phyloP scores from a whole-genome alignment of 345 rosid species.

The Conringia planisiliqua region DNA sequence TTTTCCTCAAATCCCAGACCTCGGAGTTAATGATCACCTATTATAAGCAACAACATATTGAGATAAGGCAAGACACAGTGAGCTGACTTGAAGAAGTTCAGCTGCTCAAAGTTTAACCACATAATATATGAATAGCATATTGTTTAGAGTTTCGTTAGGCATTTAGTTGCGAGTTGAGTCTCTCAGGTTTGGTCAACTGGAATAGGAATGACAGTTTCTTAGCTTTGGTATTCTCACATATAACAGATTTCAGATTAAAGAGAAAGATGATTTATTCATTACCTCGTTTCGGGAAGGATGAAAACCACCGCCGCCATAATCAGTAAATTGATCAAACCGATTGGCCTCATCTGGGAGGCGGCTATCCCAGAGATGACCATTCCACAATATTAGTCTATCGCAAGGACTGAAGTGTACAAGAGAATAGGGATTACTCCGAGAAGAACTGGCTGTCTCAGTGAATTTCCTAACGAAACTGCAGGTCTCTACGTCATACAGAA shows the following conservation, averaged over 20 bases:
- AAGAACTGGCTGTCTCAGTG: constrained; percentile 63
- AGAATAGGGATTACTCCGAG: constrained; percentile 71
- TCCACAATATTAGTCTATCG: constrained; percentile 84
- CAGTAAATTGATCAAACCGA: constrained; percentile 88
- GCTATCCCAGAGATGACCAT: constrained; percentile 84
- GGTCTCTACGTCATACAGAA: constrained; percentile 79
- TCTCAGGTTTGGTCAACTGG: not conserved
- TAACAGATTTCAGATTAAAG: not conserved
- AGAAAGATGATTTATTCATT: constrained; percentile 17
- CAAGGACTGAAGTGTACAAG: constrained; percentile 85
- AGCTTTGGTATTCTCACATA: not conserved
- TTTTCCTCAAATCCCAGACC: constrained; percentile 93
- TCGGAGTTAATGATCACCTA: constrained; percentile 96
- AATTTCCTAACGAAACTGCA: constrained; percentile 42
- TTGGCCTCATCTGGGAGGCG: constrained; percentile 52
- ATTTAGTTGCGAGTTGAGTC: not conserved
- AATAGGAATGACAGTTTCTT: not conserved
- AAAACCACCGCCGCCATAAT: constrained; percentile 97
- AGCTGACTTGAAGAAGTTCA: not conserved
- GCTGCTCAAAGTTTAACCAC: not conserved
- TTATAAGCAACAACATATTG: not conserved
- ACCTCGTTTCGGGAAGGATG: constrained; percentile 99
- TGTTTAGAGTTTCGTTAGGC: not conserved
- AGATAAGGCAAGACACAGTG: constrained; percentile 18
- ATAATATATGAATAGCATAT: not conserved